These are phyloP conservation scores for Papiliotrema laurentii DNA, from an alignment of 1,284 basidiomycete species.

Conservation along the genomic window DNA sequence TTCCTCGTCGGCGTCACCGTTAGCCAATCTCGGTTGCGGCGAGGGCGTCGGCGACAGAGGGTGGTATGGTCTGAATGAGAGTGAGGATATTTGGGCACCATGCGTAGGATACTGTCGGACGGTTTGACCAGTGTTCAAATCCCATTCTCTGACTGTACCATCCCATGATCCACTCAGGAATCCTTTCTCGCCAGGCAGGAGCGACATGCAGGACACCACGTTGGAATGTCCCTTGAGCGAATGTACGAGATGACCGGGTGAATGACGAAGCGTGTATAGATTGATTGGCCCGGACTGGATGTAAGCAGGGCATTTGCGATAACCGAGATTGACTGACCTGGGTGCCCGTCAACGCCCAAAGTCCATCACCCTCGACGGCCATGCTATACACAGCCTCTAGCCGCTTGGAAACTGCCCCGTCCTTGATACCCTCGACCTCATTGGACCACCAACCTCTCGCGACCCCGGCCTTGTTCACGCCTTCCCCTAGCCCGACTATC, in stretches of 20 bases:
- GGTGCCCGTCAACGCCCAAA: slow-evolving; percentile 83
- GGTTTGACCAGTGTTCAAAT: slow-evolving; percentile 83
- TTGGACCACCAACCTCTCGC: slow-evolving; percentile 78
- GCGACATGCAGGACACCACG: slow-evolving; percentile 77
- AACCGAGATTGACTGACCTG: slow-evolving; percentile 56
- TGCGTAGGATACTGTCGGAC: slow-evolving; percentile 76
- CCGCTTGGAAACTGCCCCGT: slow-evolving; percentile 20
- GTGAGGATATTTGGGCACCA: slow-evolving; percentile 76
- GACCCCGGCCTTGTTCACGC: slow-evolving; percentile 84
- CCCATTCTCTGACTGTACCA: slow-evolving; percentile 89
- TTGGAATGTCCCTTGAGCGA: slow-evolving; percentile 66
- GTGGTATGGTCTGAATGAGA: slow-evolving; percentile 67
- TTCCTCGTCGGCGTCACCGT: slow-evolving; percentile 42
- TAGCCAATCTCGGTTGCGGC: slow-evolving; percentile 36
- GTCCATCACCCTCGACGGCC: slow-evolving; percentile 79
- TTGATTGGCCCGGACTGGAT: slow-evolving; percentile 76
- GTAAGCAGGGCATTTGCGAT: slow-evolving; percentile 6
- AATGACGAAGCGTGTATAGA: slow-evolving; percentile 86
- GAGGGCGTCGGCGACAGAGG: slow-evolving; percentile 19
- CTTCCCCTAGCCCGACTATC: slow-evolving; percentile 84
- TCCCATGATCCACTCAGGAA: slow-evolving; percentile 95
- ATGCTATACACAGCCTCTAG: slow-evolving; percentile 78
- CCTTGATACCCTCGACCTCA: slow-evolving; percentile 39
- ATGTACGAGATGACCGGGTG: slow-evolving; percentile 75
- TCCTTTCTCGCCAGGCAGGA: slow-evolving; percentile 74